Base-by-base conservation (phyloP, 208 protist genomes). In the Trypanosoma melophagium region DNA sequence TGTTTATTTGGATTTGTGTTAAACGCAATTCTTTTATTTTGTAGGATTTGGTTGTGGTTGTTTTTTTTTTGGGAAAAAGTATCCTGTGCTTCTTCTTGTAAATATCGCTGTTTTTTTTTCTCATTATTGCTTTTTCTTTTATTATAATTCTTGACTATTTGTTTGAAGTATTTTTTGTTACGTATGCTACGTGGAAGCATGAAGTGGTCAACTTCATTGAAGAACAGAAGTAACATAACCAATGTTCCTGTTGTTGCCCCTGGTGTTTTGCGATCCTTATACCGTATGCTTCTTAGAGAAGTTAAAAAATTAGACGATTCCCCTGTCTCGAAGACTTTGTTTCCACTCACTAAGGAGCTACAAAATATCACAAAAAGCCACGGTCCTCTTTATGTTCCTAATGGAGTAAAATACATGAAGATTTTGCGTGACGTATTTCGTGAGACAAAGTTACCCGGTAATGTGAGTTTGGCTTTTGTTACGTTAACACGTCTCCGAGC, bases 321-420 rank as follows among this genome's bases (percentile, higher is more conserved):
- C 49, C 82, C 88, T 0, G 60, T 94, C 2, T 77, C 79, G 14
- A 94, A 94, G 70, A 79, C 80, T 16, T 72, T 94, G 5, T 91
- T 94, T 31, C 84, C 88, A 3, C 75, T 82, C 19, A 83, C 80
- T 22, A 83, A 76, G 25, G 83, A 90, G 24, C 60, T 94, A 25
- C 84, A 94, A 66, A 54, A 78, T 9, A 50, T 84, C n/a, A 67
- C 87, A 7, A 80, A 81, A 55, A 65, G 47, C 19, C 61, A 68
- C 16, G 66, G 80, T 8, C 73, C 83, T 13, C 62, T 91, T 42
- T 80, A 87, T 71, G 80, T 87, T 12, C 88, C 88, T 0, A 74
- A 81, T 56, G 69, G 78, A 28, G 57, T 57, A 28, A 79, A 60
- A 51, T 94, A 91, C 57, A 71, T 82, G 47, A 59, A 76, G 16